Percentiles rank a stretch among this genome's conserved stretches.
phyloP scores from a whole-genome alignment of 2,329 filamentous ascomycete genomes.

The Cercospora citrullina region DNA sequence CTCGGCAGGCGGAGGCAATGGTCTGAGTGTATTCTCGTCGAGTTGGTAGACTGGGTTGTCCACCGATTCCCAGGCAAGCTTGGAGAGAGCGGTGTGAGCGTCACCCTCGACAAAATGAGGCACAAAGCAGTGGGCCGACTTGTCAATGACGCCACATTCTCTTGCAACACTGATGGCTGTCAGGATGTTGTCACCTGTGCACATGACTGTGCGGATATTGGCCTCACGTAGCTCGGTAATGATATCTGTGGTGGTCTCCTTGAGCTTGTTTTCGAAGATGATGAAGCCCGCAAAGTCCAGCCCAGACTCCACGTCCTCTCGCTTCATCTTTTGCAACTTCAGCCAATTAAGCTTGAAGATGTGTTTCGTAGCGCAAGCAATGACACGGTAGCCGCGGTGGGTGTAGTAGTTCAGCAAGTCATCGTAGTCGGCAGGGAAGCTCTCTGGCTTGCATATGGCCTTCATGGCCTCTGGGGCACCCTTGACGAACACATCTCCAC shows the following conservation, averaged over 20 bases:
- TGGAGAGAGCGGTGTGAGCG: constrained; percentile 69
- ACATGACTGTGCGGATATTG: constrained; percentile 89
- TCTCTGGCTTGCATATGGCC: constrained; percentile 82
- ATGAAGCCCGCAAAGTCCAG: constrained; percentile 95
- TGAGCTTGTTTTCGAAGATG: constrained; percentile 97
- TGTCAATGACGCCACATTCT: constrained; percentile 81
- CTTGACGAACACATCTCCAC: constrained; percentile 89
- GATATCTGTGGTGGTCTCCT: constrained; percentile 77
- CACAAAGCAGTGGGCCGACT: constrained; percentile 84
- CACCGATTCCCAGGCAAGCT: constrained; percentile 89
- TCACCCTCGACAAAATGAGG: constrained; percentile 84
- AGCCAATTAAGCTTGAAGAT: constrained; percentile 88
- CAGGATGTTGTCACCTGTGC: constrained; percentile 95
- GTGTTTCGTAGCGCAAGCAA: constrained; percentile 89
- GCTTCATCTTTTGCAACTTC: constrained; percentile 90
- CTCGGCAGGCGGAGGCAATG: constrained; percentile 68
- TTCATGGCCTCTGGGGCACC: constrained; percentile 96
- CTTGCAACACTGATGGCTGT: constrained; percentile 94
- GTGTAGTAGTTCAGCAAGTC: constrained; percentile 88
- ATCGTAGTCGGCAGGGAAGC: constrained; percentile 85
- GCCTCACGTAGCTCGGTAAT: constrained; percentile 79
- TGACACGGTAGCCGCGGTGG: constrained; percentile 93
- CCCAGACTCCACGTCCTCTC: constrained; percentile 77
- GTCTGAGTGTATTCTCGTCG: constrained; percentile 77
- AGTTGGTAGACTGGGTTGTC: constrained; percentile 77